Evolutionary conservation across 768 basidiomycete species (phyloP).

Genomic region (Hericium rajendrae): DNA sequence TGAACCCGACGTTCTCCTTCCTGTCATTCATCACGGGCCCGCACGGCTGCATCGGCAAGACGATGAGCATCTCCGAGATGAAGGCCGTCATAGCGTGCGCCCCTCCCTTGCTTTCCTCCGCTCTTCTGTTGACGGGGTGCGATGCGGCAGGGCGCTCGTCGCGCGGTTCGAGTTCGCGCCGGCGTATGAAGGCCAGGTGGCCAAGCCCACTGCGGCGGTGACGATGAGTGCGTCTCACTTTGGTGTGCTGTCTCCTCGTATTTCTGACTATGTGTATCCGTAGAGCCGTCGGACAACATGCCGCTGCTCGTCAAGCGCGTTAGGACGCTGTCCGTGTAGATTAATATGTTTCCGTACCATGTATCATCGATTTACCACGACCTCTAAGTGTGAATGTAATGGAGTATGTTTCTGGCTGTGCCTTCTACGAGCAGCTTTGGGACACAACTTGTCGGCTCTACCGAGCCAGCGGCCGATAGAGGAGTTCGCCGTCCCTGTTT

Average conservation of each 20-base stretch:
- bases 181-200: slow-evolving; percentile 30
- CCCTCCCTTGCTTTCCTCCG: not conserved
- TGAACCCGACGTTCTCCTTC: slow-evolving; percentile 27
- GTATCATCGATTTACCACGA: no score
- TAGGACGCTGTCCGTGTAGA: no score
- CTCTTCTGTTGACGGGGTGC: not conserved
- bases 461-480: no score
- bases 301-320: slow-evolving; percentile 14
- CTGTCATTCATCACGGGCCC: slow-evolving; percentile 37
- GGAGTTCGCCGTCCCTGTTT: no score
- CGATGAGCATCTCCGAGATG: slow-evolving; percentile 40
- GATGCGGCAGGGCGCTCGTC: no score
- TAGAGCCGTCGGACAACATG: slow-evolving; percentile 17
- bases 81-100: slow-evolving; percentile 27
- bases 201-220: slow-evolving; percentile 33
- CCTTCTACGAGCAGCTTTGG: no score
- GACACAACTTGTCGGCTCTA: no score
- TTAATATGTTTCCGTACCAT: no score
- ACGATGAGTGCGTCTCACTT: slow-evolving; percentile 45
- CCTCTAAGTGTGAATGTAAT: no score
- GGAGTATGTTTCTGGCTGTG: no score
- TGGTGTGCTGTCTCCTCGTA: no score
- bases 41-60: slow-evolving; percentile 38
- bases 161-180: slow-evolving; percentile 35
- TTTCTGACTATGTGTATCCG: not conserved